Conservation (phyloP, 106 monocot genomes). For the Dioscorea alata region DNA sequence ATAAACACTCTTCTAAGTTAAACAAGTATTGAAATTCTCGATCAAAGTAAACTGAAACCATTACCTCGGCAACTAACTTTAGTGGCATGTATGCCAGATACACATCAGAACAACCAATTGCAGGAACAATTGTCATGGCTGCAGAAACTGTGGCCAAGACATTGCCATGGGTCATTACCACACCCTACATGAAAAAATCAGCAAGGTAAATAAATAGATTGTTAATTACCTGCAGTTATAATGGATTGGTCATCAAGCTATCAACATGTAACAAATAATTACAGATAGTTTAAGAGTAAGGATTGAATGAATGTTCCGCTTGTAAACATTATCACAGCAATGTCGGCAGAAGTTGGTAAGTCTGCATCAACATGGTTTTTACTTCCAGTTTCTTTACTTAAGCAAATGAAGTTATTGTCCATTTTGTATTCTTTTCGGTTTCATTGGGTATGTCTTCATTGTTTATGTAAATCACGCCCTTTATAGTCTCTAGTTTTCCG, state of each 20-base stretch:
- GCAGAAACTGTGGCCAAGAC: slow-evolving; percentile 78
- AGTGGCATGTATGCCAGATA: slow-evolving; percentile 94
- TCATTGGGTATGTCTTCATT: slow-evolving; percentile 58
- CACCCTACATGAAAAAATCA: slow-evolving; percentile 53
- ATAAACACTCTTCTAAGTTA: not conserved
- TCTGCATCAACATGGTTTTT: slow-evolving; percentile 59
- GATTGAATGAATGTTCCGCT: slow-evolving; percentile 65
- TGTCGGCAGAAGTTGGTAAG: slow-evolving; percentile 64
- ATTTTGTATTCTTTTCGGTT: slow-evolving; percentile 45
- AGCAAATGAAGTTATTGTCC: slow-evolving; percentile 58
- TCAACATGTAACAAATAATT: no score
- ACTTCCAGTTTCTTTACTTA: slow-evolving; percentile 69
- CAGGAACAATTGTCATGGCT: slow-evolving; percentile 95
- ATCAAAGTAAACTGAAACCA: not conserved
- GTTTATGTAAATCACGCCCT: slow-evolving; percentile 71
- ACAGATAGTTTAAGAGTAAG: no score
- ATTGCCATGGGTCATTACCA: slow-evolving; percentile 97
- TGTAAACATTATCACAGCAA: slow-evolving; percentile 98
- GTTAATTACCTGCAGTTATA: no score
- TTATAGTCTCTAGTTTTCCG: slow-evolving; percentile 80
- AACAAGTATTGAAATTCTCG: no score
- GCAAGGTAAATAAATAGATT: no score
- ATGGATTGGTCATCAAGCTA: no score
- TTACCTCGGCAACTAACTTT: slow-evolving; percentile 95
- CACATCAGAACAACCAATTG: slow-evolving; percentile 67